Percentiles rank a stretch among this genome's conserved stretches.
Evolutionary conservation across 169 alveolate species (phyloP).

Genomic region (Plasmodium ovale): DNA sequence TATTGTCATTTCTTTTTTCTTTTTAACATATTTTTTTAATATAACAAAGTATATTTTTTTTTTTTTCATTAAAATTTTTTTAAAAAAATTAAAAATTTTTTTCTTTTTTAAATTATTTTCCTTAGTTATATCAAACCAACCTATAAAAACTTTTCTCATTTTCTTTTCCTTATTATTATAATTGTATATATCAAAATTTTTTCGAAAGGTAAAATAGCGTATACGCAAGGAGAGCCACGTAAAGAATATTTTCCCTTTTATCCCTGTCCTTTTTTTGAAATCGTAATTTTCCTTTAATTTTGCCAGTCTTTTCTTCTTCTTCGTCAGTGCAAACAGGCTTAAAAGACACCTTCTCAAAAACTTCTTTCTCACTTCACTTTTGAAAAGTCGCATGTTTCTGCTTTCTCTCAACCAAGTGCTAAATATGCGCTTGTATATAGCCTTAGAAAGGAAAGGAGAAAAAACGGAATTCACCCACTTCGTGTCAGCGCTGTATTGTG

Average conservation of each 20-base stretch:
- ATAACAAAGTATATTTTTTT: constrained; percentile 8
- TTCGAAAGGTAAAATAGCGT: constrained; percentile 24
- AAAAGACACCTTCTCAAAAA: constrained; percentile 5
- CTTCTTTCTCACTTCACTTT: background rate
- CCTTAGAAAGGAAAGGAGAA: constrained; percentile 1
- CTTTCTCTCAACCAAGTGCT: constrained; percentile 26
- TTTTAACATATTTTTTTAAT: constrained; percentile 7
- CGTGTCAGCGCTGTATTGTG: too few relatives aligned
- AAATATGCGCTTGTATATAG: constrained; percentile 30
- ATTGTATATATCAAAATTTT: constrained; percentile 11
- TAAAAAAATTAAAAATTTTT: constrained; percentile 26
- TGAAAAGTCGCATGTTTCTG: constrained; percentile 5
- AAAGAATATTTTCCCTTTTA: constrained; percentile 15
- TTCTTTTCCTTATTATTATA: constrained; percentile 12
- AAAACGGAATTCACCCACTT: too few relatives aligned
- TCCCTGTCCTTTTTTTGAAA: background rate
- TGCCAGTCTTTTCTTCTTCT: constrained; percentile 23
- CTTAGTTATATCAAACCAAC: constrained; percentile 22
- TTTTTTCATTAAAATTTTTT: constrained; percentile 36
- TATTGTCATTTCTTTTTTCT: constrained; percentile 19
- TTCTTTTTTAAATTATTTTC: constrained; percentile 21
- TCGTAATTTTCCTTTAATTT: background rate
- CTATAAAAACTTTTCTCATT: constrained; percentile 24
- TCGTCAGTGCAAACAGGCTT: background rate
- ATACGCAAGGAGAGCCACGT: constrained; percentile 46